A percentile compares a stretch with the other conserved stretches of the same genome.
phyloP scores from a whole-genome alignment of 345 rosid species.

The Carallia brachiata region DNA sequence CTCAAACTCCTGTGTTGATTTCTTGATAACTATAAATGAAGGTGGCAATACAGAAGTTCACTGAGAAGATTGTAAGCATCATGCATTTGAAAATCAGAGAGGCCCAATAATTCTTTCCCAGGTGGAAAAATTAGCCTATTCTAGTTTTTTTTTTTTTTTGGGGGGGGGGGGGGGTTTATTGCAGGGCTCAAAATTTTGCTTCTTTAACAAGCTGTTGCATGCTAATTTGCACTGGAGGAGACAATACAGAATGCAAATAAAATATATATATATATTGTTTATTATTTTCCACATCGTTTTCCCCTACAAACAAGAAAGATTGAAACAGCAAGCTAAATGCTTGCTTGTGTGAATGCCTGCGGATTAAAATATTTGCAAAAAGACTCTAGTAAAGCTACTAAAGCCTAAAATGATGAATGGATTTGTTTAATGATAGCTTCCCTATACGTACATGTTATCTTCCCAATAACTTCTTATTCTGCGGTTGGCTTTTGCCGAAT shows the following conservation, averaged over 20 bases:
- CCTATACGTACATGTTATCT: slow-evolving; percentile 22
- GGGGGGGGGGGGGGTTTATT: no score
- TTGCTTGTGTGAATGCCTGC: no score
- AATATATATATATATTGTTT: no score
- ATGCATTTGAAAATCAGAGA: slow-evolving; percentile 48
- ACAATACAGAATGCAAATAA: no score
- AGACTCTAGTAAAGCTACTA: slow-evolving; percentile 11
- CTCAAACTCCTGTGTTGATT: no score
- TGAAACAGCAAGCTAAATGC: no score
- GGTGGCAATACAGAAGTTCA: slow-evolving; percentile 42
- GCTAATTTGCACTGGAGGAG: no score
- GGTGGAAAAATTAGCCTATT: slow-evolving; percentile 16
- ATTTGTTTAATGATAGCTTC: slow-evolving; percentile 18
- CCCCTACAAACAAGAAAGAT: no score
- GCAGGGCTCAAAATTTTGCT: no score
- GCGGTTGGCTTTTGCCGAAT: slow-evolving; percentile 24
- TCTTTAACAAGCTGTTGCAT: no score
- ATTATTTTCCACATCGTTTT: no score
- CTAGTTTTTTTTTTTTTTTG: no score
- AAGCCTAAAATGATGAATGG: slow-evolving; percentile 1
- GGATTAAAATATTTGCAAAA: neutral
- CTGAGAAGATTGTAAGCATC: slow-evolving; percentile 40
- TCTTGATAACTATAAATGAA: neutral
- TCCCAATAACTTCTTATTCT: slow-evolving; percentile 13
- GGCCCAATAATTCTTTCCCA: slow-evolving; percentile 54